Conservation (phyloP, 768 basidiomycete genomes). For the Leccinum subtestaceum region DNA sequence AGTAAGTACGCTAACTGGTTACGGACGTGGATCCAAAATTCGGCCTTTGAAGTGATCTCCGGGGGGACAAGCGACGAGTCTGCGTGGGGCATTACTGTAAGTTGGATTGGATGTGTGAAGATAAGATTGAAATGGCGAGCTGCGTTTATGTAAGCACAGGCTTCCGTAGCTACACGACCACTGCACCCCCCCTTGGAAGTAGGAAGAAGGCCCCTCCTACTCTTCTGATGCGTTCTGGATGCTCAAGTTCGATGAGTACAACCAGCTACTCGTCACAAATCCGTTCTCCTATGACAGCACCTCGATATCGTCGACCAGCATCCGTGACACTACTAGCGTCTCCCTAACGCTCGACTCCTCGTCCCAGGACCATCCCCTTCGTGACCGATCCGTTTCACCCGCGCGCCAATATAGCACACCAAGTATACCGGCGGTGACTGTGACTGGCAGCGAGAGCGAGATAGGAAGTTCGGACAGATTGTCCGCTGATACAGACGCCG, state of each 20-base stretch:
- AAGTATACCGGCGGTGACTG: neutral
- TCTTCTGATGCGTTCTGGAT: conserved; percentile 28
- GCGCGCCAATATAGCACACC: neutral
- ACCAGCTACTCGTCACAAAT: conserved; percentile 22
- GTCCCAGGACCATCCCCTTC: conserved; percentile 18
- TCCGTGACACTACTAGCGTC: neutral
- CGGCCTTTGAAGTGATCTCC: conserved; percentile 64
- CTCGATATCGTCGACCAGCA: neutral
- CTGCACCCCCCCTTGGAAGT: neutral
- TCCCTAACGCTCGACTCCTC: neutral
- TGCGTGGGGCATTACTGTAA: conserved; percentile 74
- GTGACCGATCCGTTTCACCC: conserved; percentile 10
- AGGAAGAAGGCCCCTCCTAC: conserved; percentile 4
- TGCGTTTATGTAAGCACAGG: conserved; percentile 10
- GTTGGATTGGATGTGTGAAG: neutral
- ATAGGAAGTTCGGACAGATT: neutral
- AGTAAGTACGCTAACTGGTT: conserved; percentile 60
- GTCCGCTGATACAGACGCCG: neutral
- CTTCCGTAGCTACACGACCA: neutral
- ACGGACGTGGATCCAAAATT: conserved; percentile 80
- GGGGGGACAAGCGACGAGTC: conserved; percentile 72
- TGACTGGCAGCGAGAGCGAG: conserved; percentile 1
- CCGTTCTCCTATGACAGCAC: conserved; percentile 10
- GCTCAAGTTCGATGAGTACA: conserved; percentile 24
- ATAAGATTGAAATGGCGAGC: neutral